Evolutionary conservation across 73 alveolate genomes (phyloP).

Genomic region (Paramecium biaurelia): DNA sequence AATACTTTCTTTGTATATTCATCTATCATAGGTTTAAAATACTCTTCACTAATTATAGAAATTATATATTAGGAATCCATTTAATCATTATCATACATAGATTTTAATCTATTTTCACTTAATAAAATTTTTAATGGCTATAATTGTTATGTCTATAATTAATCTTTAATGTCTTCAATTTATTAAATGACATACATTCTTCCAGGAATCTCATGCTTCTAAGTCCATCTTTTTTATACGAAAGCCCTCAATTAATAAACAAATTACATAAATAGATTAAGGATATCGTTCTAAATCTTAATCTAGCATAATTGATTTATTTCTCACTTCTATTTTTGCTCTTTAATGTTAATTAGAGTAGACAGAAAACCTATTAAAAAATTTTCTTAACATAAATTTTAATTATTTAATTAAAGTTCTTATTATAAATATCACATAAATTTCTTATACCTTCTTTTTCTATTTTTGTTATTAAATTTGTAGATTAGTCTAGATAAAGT

Average conservation of each 20-base stretch:
- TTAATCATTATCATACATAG: slow-evolving; percentile 66
- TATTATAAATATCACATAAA: not conserved
- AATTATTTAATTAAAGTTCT: not conserved
- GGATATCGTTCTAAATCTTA: not conserved
- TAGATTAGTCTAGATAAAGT: no score
- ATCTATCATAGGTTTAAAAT: slow-evolving; percentile 77
- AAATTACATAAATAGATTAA: not conserved
- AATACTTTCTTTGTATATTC: slow-evolving; percentile 66
- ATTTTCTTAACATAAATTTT: slow-evolving; percentile 40
- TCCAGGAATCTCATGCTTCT: slow-evolving; percentile 56
- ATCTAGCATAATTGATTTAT: slow-evolving; percentile 37
- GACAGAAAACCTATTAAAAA: slow-evolving; percentile 49
- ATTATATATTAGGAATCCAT: slow-evolving; percentile 70
- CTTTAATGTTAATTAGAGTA: slow-evolving; percentile 58
- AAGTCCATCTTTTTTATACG: slow-evolving; percentile 55
- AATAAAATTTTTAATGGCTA: slow-evolving; percentile 72
- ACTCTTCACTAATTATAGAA: slow-evolving; percentile 74
- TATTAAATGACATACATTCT: slow-evolving; percentile 52
- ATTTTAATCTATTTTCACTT: slow-evolving; percentile 62
- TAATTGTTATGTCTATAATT: slow-evolving; percentile 58
- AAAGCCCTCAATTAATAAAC: slow-evolving; percentile 37
- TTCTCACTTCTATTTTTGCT: slow-evolving; percentile 32
- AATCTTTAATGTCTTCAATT: slow-evolving; percentile 50
- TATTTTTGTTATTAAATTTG: no score
- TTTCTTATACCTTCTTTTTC: not conserved